These are phyloP conservation scores for Neurospora hispaniola DNA, from an alignment of 495 filamentous ascomycete species.

Conservation along the genomic window DNA sequence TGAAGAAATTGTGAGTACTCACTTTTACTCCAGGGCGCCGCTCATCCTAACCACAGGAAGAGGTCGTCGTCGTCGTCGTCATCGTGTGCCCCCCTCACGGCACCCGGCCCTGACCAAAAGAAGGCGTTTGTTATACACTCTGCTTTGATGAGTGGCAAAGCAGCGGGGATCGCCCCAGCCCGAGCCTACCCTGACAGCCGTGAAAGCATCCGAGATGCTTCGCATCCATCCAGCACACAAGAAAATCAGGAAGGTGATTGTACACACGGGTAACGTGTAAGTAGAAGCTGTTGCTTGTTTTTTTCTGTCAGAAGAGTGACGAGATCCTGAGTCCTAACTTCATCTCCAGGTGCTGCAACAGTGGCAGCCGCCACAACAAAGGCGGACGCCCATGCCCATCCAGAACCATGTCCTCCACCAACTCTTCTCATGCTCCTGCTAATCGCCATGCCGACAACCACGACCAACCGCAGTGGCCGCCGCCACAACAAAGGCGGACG, in stretches of 20 bases:
- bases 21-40: background rate
- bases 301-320: background rate
- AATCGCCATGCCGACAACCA: too few species aligned
- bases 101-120: background rate
- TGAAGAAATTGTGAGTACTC: background rate
- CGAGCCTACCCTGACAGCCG: slow-evolving; percentile 9
- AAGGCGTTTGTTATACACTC: background rate
- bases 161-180: slow-evolving; percentile 4
- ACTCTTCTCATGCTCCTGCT: too few species aligned
- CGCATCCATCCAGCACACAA: slow-evolving; percentile 14
- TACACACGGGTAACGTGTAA: background rate
- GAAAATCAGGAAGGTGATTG: slow-evolving; percentile 2
- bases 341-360: background rate
- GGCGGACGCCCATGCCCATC: too few species aligned
- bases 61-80: background rate
- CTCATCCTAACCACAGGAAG: background rate
- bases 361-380: background rate
- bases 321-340: background rate
- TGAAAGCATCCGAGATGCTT: slow-evolving; percentile 11
- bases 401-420: too few species aligned
- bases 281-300: background rate
- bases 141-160: background rate
- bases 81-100: background rate
- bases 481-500: background rate
- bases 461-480: background rate